phyloP scores from a whole-genome alignment of 345 rosid genomes.

The Sisymbrium altissimum region DNA sequence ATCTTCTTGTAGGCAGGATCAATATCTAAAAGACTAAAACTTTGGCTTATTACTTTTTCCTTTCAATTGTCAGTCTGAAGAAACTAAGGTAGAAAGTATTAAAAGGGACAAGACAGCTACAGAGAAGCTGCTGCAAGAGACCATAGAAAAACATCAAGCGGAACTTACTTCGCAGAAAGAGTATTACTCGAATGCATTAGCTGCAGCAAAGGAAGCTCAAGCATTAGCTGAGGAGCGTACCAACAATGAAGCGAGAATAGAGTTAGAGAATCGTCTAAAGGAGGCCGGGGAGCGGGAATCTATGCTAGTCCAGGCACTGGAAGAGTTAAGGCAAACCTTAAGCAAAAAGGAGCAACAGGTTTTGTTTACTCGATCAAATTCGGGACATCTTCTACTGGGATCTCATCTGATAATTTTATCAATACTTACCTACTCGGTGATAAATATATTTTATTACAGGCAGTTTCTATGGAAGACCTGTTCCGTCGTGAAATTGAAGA shows the following conservation, averaged over 20 bases:
- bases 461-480: conserved; percentile 78
- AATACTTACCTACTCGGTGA: conserved; percentile 11
- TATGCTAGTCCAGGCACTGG: conserved; percentile 92
- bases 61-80: conserved; percentile 69
- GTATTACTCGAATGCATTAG: conserved; percentile 76
- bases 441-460: conserved; percentile 42
- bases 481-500: conserved; percentile 76
- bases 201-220: conserved; percentile 94
- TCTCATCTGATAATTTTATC: neutral
- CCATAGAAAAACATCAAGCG: conserved; percentile 88
- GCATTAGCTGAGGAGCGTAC: conserved; percentile 88
- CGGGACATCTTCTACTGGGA: neutral
- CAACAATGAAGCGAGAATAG: conserved; percentile 85
- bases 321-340: conserved; percentile 89
- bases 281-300: conserved; percentile 94
- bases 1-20: conserved; percentile 1
- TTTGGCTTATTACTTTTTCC: conserved; percentile 1
- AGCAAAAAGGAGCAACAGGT: conserved; percentile 98
- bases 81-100: conserved; percentile 89
- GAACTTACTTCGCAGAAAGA: conserved; percentile 84
- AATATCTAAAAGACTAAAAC: conserved; percentile 12
- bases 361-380: conserved; percentile 23
- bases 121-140: conserved; percentile 90
- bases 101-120: conserved; percentile 91
- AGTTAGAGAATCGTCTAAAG: conserved; percentile 77